Base-by-base conservation (phyloP, 345 rosid genomes). In the Gossypium rotundifolium region DNA sequence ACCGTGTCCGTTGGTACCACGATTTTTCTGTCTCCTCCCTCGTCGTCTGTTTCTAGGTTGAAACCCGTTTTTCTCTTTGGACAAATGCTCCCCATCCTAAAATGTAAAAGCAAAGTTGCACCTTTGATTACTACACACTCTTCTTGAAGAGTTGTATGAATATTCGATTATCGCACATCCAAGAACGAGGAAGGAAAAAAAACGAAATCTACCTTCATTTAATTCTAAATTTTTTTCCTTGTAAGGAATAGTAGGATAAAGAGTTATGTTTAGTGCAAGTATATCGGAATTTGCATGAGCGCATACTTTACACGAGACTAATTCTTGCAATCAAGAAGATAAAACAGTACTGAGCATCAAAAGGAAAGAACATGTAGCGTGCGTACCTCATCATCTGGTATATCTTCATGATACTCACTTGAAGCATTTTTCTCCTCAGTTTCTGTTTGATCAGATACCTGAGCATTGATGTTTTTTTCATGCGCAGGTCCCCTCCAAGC, bases 31-130 rank as follows among this genome's bases (percentile, higher is more conserved):
- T 79, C 83, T 85, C 75, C 89, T 86, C 20, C 80, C 70, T 52
- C 87, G 81, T 58, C 90, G 95, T 9, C 77, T 77, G 70, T 83
- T 84, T 71, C 85, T 81, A 72, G 65, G 79, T 73, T 72, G 84
- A 62, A 84, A 88, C 70, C 85, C 97, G 76, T 83, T 86, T 80
- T 84, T 91, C 59, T 86, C 91, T 81, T 82, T 90, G 13, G 81
- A 74, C 61, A 60, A 33, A 74, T 78, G 84, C 5, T 84, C 92
- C 23, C 78, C 82, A 0, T 83, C 92, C 97, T 91, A 80, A 25
- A 73, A 79, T 33, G 7, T 42, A 67, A 10, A 48, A 45, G 18
- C 54, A 46, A 66, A 45, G 38, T 33, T 33, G 40, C 40, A 33
- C 7, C 40, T 5, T 33, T 5, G 40, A 33, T 33, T 33, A 33